A percentile compares a stretch with the other conserved stretches of the same genome.
Evolutionary conservation across 208 protist genomes (phyloP).

Genomic region (Leishmania arabica): DNA sequence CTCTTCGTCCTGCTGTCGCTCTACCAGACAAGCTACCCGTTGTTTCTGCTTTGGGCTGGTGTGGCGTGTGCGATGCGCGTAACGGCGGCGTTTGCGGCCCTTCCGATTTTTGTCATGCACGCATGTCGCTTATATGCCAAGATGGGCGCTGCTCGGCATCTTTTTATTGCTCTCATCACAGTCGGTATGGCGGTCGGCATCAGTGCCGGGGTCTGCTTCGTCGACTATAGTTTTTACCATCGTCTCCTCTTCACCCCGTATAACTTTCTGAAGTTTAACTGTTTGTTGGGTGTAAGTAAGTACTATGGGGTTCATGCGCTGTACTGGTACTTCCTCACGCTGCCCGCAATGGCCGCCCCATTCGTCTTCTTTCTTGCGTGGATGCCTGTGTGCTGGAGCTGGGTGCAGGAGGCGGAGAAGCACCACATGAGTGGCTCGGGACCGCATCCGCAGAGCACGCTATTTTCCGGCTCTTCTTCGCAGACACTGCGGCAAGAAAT

Average conservation of each 20-base stretch:
- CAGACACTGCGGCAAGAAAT: constrained; percentile 20
- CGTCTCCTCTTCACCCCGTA: constrained; percentile 58
- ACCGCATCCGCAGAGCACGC: neutral
- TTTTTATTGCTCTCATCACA: constrained; percentile 23
- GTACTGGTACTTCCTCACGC: constrained; percentile 84
- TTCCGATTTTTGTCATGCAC: constrained; percentile 58
- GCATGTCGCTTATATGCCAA: constrained; percentile 11
- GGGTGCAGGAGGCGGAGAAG: neutral
- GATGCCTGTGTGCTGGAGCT: constrained; percentile 18
- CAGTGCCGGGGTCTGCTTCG: constrained; percentile 16
- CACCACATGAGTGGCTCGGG: neutral
- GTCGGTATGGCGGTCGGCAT: constrained; percentile 33
- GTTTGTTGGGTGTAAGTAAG: constrained; percentile 67
- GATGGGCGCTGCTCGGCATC: constrained; percentile 18
- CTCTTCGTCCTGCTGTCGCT: constrained; percentile 61
- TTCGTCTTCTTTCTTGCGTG: constrained; percentile 47
- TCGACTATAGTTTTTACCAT: constrained; percentile 70
- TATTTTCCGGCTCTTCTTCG: neutral
- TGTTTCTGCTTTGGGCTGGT: constrained; percentile 64
- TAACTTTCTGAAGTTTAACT: constrained; percentile 89
- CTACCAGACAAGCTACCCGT: constrained; percentile 39
- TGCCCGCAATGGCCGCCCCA: constrained; percentile 69
- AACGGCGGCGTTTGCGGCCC: constrained; percentile 56
- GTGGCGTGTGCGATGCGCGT: constrained; percentile 63
- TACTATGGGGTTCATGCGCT: constrained; percentile 91